Evolutionary conservation across 2,329 filamentous ascomycete genomes (phyloP), one percentile per base, ranked within the genome.

Genomic region (Nemania serpens): DNA sequence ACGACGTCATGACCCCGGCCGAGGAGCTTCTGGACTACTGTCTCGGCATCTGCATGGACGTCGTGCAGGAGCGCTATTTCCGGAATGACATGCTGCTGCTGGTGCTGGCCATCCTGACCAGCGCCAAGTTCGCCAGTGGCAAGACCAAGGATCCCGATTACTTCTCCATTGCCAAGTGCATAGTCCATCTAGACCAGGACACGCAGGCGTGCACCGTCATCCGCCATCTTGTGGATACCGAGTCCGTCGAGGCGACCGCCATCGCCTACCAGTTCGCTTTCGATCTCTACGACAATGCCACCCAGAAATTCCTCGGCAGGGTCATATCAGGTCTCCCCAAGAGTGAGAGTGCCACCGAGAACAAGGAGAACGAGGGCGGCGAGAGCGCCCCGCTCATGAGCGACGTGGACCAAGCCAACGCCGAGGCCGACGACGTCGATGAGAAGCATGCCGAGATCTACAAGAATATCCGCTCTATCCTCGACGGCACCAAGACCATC

Each of bases 11-110:
- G 50, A 83, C 85, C 3, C 86, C 88, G 29, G 89, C 92, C 17
- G 93, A 98, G 74, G 94, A 98, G 74, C 79, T 99, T 59, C 95
- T 99, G 89, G 95, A 99, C 69, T 99, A 99, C 72, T 90, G 95
- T 18, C 79, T 99, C 63, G 88, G 93, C 68, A 96, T 99, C 68
- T 97, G 94, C 81, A 96, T 99, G 92, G 93, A 96, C 64, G 89
- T 98, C 62, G 93, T 99, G 17, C 95, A 98, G 77, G 95, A 99
- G 78, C 87, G 94, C 55, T 88, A 88, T 49, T 85, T 98, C 72
- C 88, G 95, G 64, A 86, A 84, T 37, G 82, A 95, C 80, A 97
- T 99, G 55, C 78, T 99, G 61, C 89, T 90, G 70, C 83, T 99
- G 47, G 95, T 99, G 58, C 87, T 99, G n/a, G 91, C 94, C 61